Base-by-base conservation (phyloP, 352 stramenopile species). In the Phytophthora litchii region DNA sequence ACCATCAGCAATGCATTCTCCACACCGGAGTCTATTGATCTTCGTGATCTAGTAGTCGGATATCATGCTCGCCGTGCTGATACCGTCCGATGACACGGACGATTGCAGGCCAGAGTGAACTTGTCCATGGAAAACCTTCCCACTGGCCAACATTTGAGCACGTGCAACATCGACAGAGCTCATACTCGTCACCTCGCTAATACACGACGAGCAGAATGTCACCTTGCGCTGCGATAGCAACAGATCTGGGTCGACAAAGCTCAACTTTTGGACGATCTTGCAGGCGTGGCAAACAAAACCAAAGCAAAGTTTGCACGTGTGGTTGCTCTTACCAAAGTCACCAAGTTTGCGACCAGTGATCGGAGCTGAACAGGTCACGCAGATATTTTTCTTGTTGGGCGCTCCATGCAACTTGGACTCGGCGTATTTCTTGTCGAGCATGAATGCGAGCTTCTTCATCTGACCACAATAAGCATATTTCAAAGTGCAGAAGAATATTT, bases 231-330 rank as follows among this genome's bases (percentile, higher is more conserved):
- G 56, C 6, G 74, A 64, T 1, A 83, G 34, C 19, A 68, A 27
- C 44, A 74, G 47, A 25, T 78, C 73, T 5, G 66, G 55, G 5
- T 67, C 49, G 19, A 83, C 62, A 42, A 83, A 83, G 37, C 64
- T 76, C 20, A 83, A 34, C 19, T 63, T 72, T 3, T 54, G 59
- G 36, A 58, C 45, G 10, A 80, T 56, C 20, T 64, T 64, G 49
- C 73, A 82, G 1, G 64, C 46, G 23, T 70, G 70, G 36, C 73
- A 82, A 11, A 82, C 57, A 3, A 61, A 53, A 1, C 64, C 45
- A 21, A 76, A 67, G 29, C 73, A 83, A 3, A 80, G 43, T 13
- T 74, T 74, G 55, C 74, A 83, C 10, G 54, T 67, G 25, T 45
- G 21, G 32, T 60, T 54, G 38, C 54, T 59, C 53, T 71, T 67